Evolutionary conservation across 495 filamentous ascomycete genomes (phyloP).

Genomic region (Hamigera avellanea): DNA sequence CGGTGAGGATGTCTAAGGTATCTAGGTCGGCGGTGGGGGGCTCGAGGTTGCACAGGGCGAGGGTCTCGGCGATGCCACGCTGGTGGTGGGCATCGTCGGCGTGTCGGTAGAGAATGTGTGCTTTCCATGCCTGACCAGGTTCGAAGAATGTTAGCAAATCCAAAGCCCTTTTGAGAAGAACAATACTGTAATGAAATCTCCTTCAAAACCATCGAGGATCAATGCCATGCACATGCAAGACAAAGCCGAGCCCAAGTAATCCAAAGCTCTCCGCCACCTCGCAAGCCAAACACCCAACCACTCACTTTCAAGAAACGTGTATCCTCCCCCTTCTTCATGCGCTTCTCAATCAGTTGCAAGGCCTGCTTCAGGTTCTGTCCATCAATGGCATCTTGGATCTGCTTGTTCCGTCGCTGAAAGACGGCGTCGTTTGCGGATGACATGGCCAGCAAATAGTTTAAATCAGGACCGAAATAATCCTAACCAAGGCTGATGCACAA

Average conservation of each 20-base stretch:
- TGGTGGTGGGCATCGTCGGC: conserved; percentile 30
- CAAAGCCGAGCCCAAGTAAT: too few relatives aligned
- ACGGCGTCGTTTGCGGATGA: conserved; percentile 28
- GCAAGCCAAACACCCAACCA: conserved; percentile 12
- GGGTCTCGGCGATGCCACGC: conserved; percentile 35
- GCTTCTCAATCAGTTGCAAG: conserved; percentile 46
- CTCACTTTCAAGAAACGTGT: conserved; percentile 28
- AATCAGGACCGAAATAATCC: too few relatives aligned
- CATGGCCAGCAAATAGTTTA: conserved; percentile 14
- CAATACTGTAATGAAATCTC: too few relatives aligned
- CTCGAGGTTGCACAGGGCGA: conserved; percentile 31
- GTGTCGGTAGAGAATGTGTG: conserved; percentile 35
- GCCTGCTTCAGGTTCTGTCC: conserved; percentile 46
- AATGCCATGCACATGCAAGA: too few relatives aligned
- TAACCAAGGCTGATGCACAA: too few relatives aligned
- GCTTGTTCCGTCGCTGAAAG: conserved; percentile 43
- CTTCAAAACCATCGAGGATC: too few relatives aligned
- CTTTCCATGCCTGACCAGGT: conserved; percentile 37
- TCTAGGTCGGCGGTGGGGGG: conserved; percentile 40
- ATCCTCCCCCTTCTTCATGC: conserved; percentile 49
- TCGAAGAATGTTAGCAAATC: background rate
- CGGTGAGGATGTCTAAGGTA: conserved; percentile 34
- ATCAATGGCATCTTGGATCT: conserved; percentile 47
- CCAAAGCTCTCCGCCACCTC: too few relatives aligned
- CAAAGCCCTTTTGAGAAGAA: too few relatives aligned